phyloP scores from a whole-genome alignment of 208 protist genomes.

The Angomonas deanei region DNA sequence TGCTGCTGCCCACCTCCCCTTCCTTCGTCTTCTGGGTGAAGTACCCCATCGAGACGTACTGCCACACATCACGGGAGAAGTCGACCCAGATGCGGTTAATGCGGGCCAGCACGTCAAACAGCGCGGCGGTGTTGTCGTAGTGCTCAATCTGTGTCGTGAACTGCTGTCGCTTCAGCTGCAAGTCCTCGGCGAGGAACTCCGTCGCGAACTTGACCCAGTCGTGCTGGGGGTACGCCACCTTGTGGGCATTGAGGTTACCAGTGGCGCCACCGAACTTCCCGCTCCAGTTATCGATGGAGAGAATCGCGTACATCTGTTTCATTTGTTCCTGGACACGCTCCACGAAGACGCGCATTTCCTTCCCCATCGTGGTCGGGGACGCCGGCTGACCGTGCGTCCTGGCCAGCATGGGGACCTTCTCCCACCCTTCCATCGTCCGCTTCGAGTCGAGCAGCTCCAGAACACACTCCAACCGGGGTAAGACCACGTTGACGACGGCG shows the following conservation, averaged over 20 bases:
- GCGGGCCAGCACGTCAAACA: constrained; percentile 88
- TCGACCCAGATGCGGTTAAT: constrained; percentile 94
- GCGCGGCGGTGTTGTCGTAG: constrained; percentile 91
- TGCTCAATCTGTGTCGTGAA: constrained; percentile 95
- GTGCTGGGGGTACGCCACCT: constrained; percentile 78
- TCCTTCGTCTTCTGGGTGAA: constrained; percentile 91
- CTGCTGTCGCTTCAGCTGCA: constrained; percentile 69
- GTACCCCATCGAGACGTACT: constrained; percentile 94
- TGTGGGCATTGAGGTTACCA: constrained; percentile 93
- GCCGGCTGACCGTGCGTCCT: constrained; percentile 94
- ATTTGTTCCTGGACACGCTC: constrained; percentile 85
- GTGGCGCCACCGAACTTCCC: constrained; percentile 95
- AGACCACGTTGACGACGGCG: constrained; percentile 57
- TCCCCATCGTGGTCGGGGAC: constrained; percentile 91
- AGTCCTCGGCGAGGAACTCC: constrained; percentile 74
- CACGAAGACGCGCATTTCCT: constrained; percentile 91
- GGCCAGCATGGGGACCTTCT: constrained; percentile 87
- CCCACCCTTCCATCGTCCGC: constrained; percentile 7
- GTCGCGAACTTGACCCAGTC: constrained; percentile 85
- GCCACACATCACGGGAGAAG: constrained; percentile 91
- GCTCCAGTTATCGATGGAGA: constrained; percentile 15
- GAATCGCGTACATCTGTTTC: constrained; percentile 42
- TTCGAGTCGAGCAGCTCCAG: constrained; percentile 46
- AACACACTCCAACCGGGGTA: constrained; percentile 65
- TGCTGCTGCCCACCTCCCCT: constrained; percentile 93